Conservation (phyloP, 2,329 filamentous ascomycete genomes). For the Lachnellula hyalina region DNA sequence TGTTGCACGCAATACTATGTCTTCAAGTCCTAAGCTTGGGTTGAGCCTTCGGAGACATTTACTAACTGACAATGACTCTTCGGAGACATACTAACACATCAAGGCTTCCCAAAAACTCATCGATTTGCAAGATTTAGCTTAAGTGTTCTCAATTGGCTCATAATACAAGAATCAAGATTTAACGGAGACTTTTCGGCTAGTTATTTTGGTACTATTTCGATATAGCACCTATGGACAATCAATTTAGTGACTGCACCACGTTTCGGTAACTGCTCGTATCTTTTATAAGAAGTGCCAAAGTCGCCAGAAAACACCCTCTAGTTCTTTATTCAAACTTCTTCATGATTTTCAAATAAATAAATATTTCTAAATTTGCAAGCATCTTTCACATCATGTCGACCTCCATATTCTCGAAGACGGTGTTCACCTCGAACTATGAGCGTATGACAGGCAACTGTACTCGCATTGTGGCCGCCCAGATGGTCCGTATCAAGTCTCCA, state of each 20-base stretch:
- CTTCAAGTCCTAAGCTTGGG: too few relatives aligned
- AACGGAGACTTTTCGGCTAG: not conserved
- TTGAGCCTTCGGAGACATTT: too few relatives aligned
- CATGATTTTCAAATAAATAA: not conserved
- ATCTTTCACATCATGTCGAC: not conserved
- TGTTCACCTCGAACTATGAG: constrained; percentile 4
- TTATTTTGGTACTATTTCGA: not conserved
- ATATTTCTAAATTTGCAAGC: not conserved
- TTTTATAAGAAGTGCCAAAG: not conserved
- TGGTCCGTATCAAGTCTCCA: not conserved
- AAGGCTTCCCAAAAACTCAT: too few relatives aligned
- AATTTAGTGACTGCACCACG: too few relatives aligned
- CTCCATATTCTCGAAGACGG: not conserved
- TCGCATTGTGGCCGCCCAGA: not conserved
- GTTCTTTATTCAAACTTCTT: not conserved
- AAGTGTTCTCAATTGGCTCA: not conserved
- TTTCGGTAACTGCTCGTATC: not conserved
- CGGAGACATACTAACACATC: too few relatives aligned
- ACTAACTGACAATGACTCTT: too few relatives aligned
- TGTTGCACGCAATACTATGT: too few relatives aligned
- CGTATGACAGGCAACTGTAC: constrained; percentile 9
- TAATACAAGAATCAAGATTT: not conserved
- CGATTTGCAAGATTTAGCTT: too few relatives aligned
- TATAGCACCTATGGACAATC: too few relatives aligned
- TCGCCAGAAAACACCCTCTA: not conserved